Evolutionary conservation across 2,329 filamentous ascomycete genomes (phyloP).

Genomic region (Aureobasidium sp.): DNA sequence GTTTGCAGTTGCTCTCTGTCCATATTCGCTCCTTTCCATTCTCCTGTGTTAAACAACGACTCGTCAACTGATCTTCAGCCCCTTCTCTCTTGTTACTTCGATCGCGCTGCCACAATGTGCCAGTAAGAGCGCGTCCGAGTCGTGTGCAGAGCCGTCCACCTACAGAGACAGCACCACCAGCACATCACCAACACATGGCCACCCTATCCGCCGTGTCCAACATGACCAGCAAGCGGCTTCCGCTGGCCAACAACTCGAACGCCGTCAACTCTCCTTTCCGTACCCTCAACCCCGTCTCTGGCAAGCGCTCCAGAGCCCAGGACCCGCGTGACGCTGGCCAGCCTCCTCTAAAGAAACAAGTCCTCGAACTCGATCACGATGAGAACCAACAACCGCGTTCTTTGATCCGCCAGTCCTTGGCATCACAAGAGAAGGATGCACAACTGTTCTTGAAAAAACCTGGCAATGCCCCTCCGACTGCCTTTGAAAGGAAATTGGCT

Average conservation of each 20-base stretch:
- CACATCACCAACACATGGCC: constrained; percentile 4
- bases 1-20: constrained; percentile 5
- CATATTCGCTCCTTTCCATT: not conserved
- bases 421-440: constrained; percentile 26
- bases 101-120: not conserved
- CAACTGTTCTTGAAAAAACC: constrained; percentile 42
- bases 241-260: constrained; percentile 85
- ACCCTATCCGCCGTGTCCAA: constrained; percentile 51
- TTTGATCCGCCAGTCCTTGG: constrained; percentile 20
- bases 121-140: constrained; percentile 13
- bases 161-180: constrained; percentile 1
- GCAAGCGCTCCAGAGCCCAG: constrained; percentile 70
- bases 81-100: constrained; percentile 1
- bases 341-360: constrained; percentile 79
- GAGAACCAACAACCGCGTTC: constrained; percentile 29
- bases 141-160: constrained; percentile 11
- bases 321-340: constrained; percentile 74
- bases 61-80: not conserved
- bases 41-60: not conserved
- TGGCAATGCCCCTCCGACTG: constrained; percentile 45
- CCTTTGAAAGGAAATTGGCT: constrained; percentile 53
- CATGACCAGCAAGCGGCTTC: constrained; percentile 77
- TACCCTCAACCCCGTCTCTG: constrained; percentile 45
- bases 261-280: constrained; percentile 86
- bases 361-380: constrained; percentile 47